Conservation (phyloP, 1,139 yeast genomes). For the Pichia sp. region DNA sequence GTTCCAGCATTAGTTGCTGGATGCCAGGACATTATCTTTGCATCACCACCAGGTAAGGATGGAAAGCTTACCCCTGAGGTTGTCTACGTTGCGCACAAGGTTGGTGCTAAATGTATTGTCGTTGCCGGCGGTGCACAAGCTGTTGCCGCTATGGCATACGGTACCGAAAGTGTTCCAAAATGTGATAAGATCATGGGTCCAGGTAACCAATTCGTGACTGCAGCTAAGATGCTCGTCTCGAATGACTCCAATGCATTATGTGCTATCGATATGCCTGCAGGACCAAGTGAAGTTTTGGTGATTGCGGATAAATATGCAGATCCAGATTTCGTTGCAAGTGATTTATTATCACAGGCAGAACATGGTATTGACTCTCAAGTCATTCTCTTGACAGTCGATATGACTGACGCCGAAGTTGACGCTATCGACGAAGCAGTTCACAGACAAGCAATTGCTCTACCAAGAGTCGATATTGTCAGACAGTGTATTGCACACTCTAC, state of each 20-base stretch:
- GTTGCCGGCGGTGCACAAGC: conserved; percentile 99
- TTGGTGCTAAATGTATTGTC: conserved; percentile 84
- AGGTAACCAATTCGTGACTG: conserved; percentile 98
- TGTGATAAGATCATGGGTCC: conserved; percentile 98
- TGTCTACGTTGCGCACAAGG: conserved; percentile 92
- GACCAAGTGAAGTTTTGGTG: conserved; percentile 95
- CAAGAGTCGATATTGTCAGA: conserved; percentile 90
- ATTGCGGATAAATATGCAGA: conserved; percentile 83
- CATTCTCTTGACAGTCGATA: conserved; percentile 73
- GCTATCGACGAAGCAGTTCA: conserved; percentile 77
- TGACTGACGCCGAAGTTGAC: conserved; percentile 50
- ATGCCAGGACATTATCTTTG: conserved; percentile 85
- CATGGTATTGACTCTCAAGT: conserved; percentile 99
- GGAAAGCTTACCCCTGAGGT: conserved; percentile 96
- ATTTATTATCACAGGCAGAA: conserved; percentile 94
- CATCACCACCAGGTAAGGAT: conserved; percentile 95
- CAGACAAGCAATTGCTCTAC: conserved; percentile 75
- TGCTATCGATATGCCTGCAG: conserved; percentile 99
- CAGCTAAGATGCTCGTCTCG: conserved; percentile 96
- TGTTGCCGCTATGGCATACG: conserved; percentile 97
- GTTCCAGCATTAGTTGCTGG: conserved; percentile 99
- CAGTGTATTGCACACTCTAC: conserved; percentile 89
- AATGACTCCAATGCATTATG: conserved; percentile 94
- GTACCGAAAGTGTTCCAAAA: conserved; percentile 86
- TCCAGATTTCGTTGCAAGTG: conserved; percentile 94